These are phyloP conservation scores for Sphaerulina musiva DNA, from an alignment of 2,329 filamentous ascomycete genomes.

Conservation along the genomic window DNA sequence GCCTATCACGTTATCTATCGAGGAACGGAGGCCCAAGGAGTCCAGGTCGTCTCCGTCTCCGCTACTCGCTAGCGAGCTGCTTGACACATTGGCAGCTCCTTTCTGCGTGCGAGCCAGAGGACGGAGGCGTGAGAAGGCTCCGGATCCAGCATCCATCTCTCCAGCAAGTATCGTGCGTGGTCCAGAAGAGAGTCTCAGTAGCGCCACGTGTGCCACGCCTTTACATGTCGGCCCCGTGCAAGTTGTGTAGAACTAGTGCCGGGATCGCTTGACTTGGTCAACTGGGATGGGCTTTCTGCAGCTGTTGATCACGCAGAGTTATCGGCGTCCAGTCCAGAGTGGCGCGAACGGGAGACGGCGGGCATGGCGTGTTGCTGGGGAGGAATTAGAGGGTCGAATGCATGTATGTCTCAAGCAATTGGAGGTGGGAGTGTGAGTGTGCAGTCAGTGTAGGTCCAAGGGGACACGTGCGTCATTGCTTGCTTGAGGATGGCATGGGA, in stretches of 20 bases:
- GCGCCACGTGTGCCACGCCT: neutral
- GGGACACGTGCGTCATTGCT: too few relatives aligned
- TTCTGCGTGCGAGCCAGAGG: conserved; percentile 24
- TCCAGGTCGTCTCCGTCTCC: conserved; percentile 24
- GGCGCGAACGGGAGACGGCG: neutral
- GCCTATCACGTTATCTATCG: conserved; percentile 38
- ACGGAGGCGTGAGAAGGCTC: neutral
- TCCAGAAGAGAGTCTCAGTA: neutral
- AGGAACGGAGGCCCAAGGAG: conserved; percentile 27
- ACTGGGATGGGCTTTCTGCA: neutral
- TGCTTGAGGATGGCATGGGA: too few relatives aligned
- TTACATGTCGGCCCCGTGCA: neutral
- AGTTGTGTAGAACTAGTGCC: neutral
- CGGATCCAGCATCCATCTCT: neutral
- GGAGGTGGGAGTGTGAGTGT: too few relatives aligned
- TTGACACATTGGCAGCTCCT: conserved; percentile 26
- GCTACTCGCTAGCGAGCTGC: conserved; percentile 26
- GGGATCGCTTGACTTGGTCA: neutral
- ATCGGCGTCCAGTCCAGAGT: neutral
- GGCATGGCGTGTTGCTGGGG: neutral
- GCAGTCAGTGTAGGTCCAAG: too few relatives aligned
- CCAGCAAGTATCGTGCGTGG: neutral
- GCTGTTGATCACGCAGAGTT: neutral
- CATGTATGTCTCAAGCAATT: too few relatives aligned
- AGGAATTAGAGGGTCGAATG: neutral